These are phyloP conservation scores for Apophysomyces elegans DNA, from an alignment of 371 early-diverging fungal species.

Conservation along the genomic window DNA sequence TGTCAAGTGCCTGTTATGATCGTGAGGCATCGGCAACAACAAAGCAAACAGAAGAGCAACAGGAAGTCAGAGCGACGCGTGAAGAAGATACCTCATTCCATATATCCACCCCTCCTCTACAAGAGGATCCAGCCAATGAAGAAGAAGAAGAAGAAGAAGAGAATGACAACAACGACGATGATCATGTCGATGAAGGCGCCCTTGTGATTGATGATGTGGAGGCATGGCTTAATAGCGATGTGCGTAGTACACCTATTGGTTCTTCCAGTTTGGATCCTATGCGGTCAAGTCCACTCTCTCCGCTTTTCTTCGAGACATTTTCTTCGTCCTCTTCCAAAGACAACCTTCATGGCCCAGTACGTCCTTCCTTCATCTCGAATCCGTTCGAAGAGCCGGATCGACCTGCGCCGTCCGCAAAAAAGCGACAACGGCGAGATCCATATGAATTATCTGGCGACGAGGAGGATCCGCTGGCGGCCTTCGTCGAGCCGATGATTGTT, in stretches of 20 bases:
- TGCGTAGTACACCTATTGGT: background rate
- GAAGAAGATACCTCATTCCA: no score
- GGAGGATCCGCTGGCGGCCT: conserved; percentile 1
- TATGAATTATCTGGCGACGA: background rate
- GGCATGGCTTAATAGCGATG: conserved; percentile 2
- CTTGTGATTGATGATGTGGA: conserved; percentile 1
- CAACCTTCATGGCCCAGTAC: background rate
- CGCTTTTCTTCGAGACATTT: background rate
- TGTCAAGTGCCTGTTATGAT: no score
- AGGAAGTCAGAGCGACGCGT: no score
- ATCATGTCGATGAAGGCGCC: background rate
- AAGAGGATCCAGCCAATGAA: no score
- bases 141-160: background rate
- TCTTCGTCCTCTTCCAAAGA: no score
- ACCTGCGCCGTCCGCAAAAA: background rate
- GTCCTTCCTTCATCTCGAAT: background rate
- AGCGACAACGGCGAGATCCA: background rate
- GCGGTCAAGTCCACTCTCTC: background rate
- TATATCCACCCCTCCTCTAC: no score
- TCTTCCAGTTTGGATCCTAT: background rate
- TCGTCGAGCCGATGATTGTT: conserved; percentile 5
- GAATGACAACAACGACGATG: background rate
- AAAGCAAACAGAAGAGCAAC: no score
- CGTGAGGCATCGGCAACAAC: no score
- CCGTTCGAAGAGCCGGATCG: background rate